Evolutionary conservation across 2,329 filamentous ascomycete genomes (phyloP).

Genomic region (Paracoccidioides lutzii): DNA sequence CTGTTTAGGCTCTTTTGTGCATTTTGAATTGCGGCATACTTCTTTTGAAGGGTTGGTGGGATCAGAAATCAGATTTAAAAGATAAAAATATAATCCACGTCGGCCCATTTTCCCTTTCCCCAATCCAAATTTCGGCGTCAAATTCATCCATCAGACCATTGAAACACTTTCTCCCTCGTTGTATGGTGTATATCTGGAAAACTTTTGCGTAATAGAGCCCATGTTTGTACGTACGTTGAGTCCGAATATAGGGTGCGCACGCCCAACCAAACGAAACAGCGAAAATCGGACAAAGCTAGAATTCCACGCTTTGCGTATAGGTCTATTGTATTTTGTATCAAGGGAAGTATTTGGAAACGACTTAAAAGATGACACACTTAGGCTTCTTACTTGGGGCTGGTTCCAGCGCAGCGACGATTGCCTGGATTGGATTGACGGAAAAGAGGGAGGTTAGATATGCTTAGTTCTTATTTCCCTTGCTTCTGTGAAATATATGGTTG

Average conservation of each 20-base stretch:
- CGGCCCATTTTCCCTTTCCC: too few species aligned
- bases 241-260: neutral
- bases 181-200: neutral
- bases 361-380: constrained; percentile 57
- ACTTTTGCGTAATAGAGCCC: neutral
- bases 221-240: too few species aligned
- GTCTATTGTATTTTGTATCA: constrained; percentile 1
- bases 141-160: neutral
- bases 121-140: neutral
- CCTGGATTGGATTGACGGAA: constrained; percentile 41
- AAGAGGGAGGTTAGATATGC: neutral
- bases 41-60: too few species aligned
- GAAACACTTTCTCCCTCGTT: neutral
- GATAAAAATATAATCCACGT: too few species aligned
- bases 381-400: constrained; percentile 70
- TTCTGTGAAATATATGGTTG: neutral
- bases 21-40: too few species aligned
- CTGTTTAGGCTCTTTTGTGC: neutral
- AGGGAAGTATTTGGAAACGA: constrained; percentile 9
- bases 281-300: neutral
- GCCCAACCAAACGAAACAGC: neutral
- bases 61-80: too few species aligned
- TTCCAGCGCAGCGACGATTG: constrained; percentile 89
- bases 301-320: neutral
- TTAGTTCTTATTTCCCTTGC: neutral